Base-by-base conservation (phyloP, 2,329 filamentous ascomycete genomes). In the Neoscytalidium dimidiatum region DNA sequence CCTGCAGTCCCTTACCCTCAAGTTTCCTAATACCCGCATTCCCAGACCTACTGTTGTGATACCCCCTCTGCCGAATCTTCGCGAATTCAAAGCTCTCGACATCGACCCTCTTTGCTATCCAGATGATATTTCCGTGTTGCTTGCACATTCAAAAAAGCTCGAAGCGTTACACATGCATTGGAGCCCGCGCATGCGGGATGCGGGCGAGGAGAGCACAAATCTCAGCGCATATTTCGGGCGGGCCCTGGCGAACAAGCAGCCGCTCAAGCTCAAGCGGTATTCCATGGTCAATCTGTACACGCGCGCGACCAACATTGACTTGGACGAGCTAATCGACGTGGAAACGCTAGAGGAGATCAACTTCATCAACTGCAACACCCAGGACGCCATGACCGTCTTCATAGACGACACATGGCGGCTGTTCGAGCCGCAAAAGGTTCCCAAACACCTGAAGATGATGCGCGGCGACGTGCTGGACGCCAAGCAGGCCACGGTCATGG, bases 51-150 rank as follows among this genome's bases (percentile, higher is more conserved):
- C 83, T 5, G 80, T 81, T 41, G 74, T 84, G 4, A 81, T 88
- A 44, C 86, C 86, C 1, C 78, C 85, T 0, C 81, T 89, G 69
- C 83, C 84, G 7, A 85, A 83, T 67, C 77, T 89, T 26, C 78
- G 77, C 35, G 78, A 76, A 4, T 77, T 89, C 38, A 82, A 83
- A 61, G 79, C 86, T 29, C 84, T 84, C 66, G 82, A 88, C 67
- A 86, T 88, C 61, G 87, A 89, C 64, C 87, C 87, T 0, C 78
- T 89, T 9, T 89, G 86, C 74, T 87, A 88, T 69, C 85, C 85
- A 0, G 87, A 89, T 73, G 86, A 88, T 68, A 82, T 89, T 8
- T 85, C 85, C 14, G 77, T 84, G 23, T 74, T 89, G 14, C 74
- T 89, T 6, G 73, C 81, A 14, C 78, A 82, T n/a, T 83, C 84